Evolutionary conservation across 768 basidiomycete genomes (phyloP), one percentile per base, ranked within the genome.

Genomic region (Trametes villosa): DNA sequence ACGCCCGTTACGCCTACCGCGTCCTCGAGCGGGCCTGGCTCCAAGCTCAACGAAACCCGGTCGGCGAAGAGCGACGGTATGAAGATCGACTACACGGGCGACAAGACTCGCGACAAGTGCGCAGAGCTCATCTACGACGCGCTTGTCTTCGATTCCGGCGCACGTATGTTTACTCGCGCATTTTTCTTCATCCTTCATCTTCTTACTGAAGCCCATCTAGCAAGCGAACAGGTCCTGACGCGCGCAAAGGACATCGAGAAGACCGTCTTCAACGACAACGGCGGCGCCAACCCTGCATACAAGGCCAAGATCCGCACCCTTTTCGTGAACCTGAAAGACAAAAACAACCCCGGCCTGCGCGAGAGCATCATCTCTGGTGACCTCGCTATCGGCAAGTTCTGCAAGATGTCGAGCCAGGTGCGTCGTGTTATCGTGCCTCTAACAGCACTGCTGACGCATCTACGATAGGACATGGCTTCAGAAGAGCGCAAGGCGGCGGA

Each of bases 241-340:
- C 82, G 89, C 13, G 88, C 94, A 1, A 79, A 81, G 31, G 86
- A 76, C 0, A 81, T 98, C 44, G 96, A 98, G 76, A 77, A 78
- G 38, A 81, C 85, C 1, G 87, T 93, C 0, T 74, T 80, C 51
- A 66, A 66, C 42, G 76, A 70, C 71, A 83, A 74, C 70, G 75
- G 77, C 20, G 78, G 81, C 1, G 83, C 75, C 0, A 73, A 73
- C 0, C 70, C 77, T 13, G 72, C 68, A 3, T 94, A 94, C 74
- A 88, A 86, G 65, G 74, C 77, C 67, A 97, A 92, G 73, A 91
- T 98, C 62, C 87, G 97, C 29, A 88, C 88, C 27, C 74, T 98
- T 45, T 96, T 85, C 71, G 88, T 96, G 67, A 98, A 98, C 74
- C 81, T 99, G 67, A 98, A 97, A 74, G 96, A 96, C 75, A 95